Evolutionary conservation across 306 rosid genomes (phyloP), one percentile per base, ranked within the genome.

Genomic region (Cicer arietinum): DNA sequence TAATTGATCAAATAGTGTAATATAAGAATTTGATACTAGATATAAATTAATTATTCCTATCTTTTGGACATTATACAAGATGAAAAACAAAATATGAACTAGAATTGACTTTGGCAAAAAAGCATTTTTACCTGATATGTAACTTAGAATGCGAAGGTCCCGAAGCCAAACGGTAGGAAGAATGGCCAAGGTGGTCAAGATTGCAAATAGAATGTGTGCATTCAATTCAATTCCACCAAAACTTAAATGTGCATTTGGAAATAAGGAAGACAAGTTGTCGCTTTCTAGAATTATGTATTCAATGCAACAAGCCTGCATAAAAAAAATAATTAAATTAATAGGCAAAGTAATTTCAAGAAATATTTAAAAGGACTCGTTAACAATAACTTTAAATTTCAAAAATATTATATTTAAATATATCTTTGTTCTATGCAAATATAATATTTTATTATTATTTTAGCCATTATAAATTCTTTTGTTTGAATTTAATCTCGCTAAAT

Each of bases 151-250:
- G 48, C 91, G 91, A 57, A 94, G 89, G 81, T 94, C 98, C 10
- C 94, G 91, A 6, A 94, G 96, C 89, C 92, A 94, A 70, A 91
- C 97, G 1, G 97, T 94, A 6, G 98, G 98, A 79, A 94, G 96
- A 88, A 94, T 86, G 62, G 96, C 98, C 60, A 94, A 77, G 45
- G 96, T 68, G 39, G 92, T 65, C 22, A 83, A 1, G 46, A 94
- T 50, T 14, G 94, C 97, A 75, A 94, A 94, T 64, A 94, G 64
- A 79, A 86, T 7, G 43, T 85, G 93, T 10, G 97, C 5, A 67
- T 84, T 45, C 20, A 94, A 11, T 64, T 86, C 78, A 46, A 80
- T 60, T 67, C 86, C 87, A 8, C 92, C 96, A 41, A 94, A 58
- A 78, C 20, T 89, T 25, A 91, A 16, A 71, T 87, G 85, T 7